Evolutionary conservation across 2,329 filamentous ascomycete genomes (phyloP), one percentile per base, ranked within the genome.

Genomic region (Aspergillus jensenii): DNA sequence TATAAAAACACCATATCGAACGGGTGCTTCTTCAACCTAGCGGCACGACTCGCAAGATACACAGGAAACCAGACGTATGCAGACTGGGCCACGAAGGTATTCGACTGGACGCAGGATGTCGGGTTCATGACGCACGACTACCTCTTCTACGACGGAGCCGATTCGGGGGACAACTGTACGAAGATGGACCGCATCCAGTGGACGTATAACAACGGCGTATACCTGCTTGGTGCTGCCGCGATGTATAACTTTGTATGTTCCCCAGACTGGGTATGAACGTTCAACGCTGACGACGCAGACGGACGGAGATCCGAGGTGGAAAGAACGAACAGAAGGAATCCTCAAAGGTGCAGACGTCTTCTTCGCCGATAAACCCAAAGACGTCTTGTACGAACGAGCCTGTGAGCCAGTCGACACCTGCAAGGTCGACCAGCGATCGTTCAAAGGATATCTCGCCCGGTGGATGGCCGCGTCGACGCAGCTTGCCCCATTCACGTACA

Each of bases 21-120:
- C 15, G 71, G 71, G 2, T 68, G 68, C 6, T 70, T 73, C 39
- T 73, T 73, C 45, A 66, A 72, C 8, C 54, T 73, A 8, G 71
- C 71, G 5, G 65, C 71, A 0, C 65, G 71, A 2, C 52, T 73
- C 9, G 68, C 69, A 1, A 66, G 59, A 23, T 73, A 72, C 52
- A 72, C 70, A 2, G 67, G 66, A 0, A 72, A 73, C 33, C 55
- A 65, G 14, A 72, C 71, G 1, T 73, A 73, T 48, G 63, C 62
- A 0, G 69, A 90, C 12, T 92, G 89, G 89, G 91, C 90, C 0
- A 81, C 84, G 59, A 87, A 80, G 66, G 79, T 88, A 6, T 84
- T 82, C 77, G 79, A 85, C 61, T 87, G 84, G 84, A 80, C 78
- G 15, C 66, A 68, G 6, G 70, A 68, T 23, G 76, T 84, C 8